Evolutionary conservation across 768 basidiomycete species (phyloP), one percentile per base, ranked within the genome.

Genomic region (Trametes cinnabarina): DNA sequence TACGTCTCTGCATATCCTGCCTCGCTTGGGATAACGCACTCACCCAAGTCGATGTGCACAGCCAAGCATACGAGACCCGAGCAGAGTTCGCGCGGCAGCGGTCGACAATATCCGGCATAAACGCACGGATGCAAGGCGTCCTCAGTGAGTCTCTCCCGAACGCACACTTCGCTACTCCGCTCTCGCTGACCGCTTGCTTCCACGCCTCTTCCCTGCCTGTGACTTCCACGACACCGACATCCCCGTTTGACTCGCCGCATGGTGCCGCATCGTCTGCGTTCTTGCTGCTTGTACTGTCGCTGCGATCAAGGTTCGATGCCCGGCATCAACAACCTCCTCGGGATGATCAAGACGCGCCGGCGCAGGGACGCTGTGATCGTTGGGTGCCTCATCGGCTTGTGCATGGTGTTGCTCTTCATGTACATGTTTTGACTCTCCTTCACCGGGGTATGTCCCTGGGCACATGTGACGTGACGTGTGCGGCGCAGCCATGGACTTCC

Each of bases 61-160:
- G 94, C 42, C 97, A 98, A 84, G 97, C 96, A 26, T 95, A 98
- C 68, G 97, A 94, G 68, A 98, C 96, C 3, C 87, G 97, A 28
- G 84, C 92, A 20, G 96, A 98, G 73, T 98, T 99, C 73, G 76
- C 82, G 25, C 82, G 85, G 43, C 97, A 99, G 72, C 79, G 94
- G 30, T 71, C 79, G 11, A 84, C 88, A 20, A 73, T 99, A 39
- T 74, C 83, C 9, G 80, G 85, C 15, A 92, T 99, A 62, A 94
- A 92, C 72, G 78, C 84, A 14, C 84, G 95, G 26, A 94, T 99
- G 84, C 74, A 79, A 52, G 82, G 85, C 48, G 91, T 96, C 17
- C 74, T 98, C 25, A 87, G 93, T 95, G 66, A 61, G 88, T 57
- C 50, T 57, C 50, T 42, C 49, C 30, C 23, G n/a, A 32, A 35